Evolutionary conservation across 306 rosid species (phyloP).

Genomic region (Acacia confusa): DNA sequence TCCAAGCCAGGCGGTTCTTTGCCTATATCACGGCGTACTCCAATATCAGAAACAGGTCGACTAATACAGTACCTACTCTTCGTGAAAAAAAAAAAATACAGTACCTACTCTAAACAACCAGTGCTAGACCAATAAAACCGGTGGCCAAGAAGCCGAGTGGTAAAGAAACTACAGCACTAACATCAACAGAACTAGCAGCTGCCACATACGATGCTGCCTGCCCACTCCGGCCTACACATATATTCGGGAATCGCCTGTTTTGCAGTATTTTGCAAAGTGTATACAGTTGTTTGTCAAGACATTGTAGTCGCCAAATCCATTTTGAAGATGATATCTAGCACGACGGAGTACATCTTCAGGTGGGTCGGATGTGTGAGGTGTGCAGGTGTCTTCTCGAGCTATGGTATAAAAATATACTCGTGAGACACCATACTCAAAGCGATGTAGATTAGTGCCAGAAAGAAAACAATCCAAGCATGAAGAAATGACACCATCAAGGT

Average conservation of each 20-base stretch:
- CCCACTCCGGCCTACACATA: constrained; percentile 73
- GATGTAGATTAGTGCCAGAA: constrained; percentile 59
- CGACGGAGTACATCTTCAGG: constrained; percentile 58
- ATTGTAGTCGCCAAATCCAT: constrained; percentile 71
- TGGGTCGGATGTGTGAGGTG: constrained; percentile 60
- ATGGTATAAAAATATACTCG: constrained; percentile 55
- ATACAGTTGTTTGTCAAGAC: constrained; percentile 74
- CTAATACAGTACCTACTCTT: too few species aligned
- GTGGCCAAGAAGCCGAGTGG: constrained; percentile 62
- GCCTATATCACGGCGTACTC: constrained; percentile 60
- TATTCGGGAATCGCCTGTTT: constrained; percentile 58
- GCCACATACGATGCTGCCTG: constrained; percentile 64
- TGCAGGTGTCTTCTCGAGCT: constrained; percentile 84
- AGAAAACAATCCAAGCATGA: constrained; percentile 89
- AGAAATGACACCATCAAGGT: constrained; percentile 60
- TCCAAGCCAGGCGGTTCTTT: constrained; percentile 16
- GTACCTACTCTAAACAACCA: constrained; percentile 54
- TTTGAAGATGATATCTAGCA: constrained; percentile 66
- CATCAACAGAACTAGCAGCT: constrained; percentile 18
- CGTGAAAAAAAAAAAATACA: too few species aligned
- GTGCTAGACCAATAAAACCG: constrained; percentile 52
- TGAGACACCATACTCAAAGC: constrained; percentile 66
- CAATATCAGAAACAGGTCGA: constrained; percentile 60
- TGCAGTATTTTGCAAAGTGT: constrained; percentile 88
- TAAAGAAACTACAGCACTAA: constrained; percentile 50